These are phyloP conservation scores for Fragaria ananassa DNA, from an alignment of 306 rosid genomes.

Conservation along the genomic window DNA sequence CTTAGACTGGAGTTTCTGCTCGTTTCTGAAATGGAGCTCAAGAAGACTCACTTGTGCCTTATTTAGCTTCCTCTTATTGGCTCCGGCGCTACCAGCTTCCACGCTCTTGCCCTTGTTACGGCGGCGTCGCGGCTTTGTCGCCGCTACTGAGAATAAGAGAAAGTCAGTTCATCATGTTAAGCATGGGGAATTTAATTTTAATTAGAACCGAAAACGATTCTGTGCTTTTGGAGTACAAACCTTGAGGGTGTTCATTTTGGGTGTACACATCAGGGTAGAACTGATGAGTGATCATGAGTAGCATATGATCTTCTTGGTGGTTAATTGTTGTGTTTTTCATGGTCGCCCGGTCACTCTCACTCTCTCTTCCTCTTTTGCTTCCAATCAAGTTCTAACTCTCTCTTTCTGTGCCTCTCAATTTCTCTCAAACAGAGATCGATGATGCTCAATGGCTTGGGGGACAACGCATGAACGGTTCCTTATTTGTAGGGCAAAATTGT, in stretches of 20 bases:
- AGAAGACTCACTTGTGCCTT: slow-evolving; percentile 60
- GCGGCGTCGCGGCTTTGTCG: slow-evolving; percentile 50
- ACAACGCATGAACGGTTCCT: slow-evolving; percentile 10
- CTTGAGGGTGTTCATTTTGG: slow-evolving; percentile 57
- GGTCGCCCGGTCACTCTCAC: background rate
- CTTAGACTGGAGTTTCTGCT: slow-evolving; percentile 78
- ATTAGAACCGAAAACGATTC: background rate
- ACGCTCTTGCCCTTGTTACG: slow-evolving; percentile 63
- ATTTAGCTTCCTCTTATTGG: slow-evolving; percentile 73
- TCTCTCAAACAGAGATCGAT: slow-evolving; percentile 3
- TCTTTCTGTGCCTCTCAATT: slow-evolving; percentile 17
- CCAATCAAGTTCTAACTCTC: background rate
- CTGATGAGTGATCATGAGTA: slow-evolving; percentile 42
- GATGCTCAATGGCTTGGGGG: slow-evolving; percentile 41
- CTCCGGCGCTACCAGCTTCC: slow-evolving; percentile 26
- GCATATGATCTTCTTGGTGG: slow-evolving; percentile 43
- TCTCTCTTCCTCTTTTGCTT: background rate
- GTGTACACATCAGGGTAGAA: slow-evolving; percentile 45
- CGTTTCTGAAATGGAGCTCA: slow-evolving; percentile 58
- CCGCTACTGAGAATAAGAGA: slow-evolving; percentile 31
- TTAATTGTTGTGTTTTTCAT: slow-evolving; percentile 26
- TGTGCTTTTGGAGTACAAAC: slow-evolving; percentile 32
- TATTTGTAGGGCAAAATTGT: slow-evolving; percentile 49
- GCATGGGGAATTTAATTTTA: background rate
- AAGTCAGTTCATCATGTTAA: background rate